Evolutionary conservation across 768 basidiomycete genomes (phyloP).

Genomic region (Phlegmacium glaucopus): DNA sequence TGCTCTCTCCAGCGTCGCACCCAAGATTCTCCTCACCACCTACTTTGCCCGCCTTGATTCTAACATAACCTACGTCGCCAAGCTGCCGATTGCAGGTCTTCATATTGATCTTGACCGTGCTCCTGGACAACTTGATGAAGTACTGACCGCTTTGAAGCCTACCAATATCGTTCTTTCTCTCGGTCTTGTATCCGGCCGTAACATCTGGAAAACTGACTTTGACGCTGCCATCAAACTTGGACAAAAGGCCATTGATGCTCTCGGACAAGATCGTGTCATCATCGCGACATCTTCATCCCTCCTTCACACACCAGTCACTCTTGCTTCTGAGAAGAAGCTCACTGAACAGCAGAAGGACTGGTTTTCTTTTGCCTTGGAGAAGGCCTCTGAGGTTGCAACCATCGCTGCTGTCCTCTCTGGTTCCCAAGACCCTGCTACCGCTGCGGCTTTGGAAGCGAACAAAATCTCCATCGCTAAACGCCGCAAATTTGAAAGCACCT

Average conservation of each 20-base stretch:
- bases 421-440: constrained; percentile 70
- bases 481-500: constrained; percentile 89
- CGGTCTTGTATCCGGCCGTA: constrained; percentile 95
- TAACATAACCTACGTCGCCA: constrained; percentile 83
- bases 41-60: constrained; percentile 96
- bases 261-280: constrained; percentile 87
- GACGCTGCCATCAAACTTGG: constrained; percentile 74
- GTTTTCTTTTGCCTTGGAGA: constrained; percentile 98
- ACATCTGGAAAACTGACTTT: constrained; percentile 99
- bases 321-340: constrained; percentile 89
- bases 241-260: constrained; percentile 78
- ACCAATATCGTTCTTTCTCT: constrained; percentile 84
- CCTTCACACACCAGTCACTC: constrained; percentile 96
- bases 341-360: constrained; percentile 89
- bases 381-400: constrained; percentile 84
- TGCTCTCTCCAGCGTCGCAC: constrained; percentile 76
- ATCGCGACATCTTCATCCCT: constrained; percentile 97
- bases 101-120: constrained; percentile 98
- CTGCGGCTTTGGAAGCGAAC: constrained; percentile 83
- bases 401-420: constrained; percentile 85
- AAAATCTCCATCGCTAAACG: constrained; percentile 88
- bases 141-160: constrained; percentile 78
- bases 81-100: constrained; percentile 89
- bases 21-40: constrained; percentile 91
- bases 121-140: constrained; percentile 80